Evolutionary conservation across 768 basidiomycete species (phyloP).

Genomic region (Kwoniella sp.): DNA sequence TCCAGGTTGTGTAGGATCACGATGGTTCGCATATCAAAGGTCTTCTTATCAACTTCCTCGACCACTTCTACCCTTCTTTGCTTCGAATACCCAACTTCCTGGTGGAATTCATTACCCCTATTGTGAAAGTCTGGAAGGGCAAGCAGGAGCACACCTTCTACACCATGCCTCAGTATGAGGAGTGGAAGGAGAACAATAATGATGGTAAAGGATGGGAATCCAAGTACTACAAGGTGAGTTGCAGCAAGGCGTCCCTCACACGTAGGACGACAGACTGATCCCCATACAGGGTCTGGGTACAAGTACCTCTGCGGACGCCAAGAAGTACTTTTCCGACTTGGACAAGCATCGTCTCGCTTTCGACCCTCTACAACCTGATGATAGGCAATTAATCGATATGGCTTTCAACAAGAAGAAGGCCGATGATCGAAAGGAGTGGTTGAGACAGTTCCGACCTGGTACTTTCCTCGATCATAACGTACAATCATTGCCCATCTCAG

Average conservation of each 20-base stretch:
- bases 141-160: slow-evolving; percentile 82
- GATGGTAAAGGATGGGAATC: slow-evolving; percentile 79
- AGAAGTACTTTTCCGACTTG: slow-evolving; percentile 90
- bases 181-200: slow-evolving; percentile 79
- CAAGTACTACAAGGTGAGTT: slow-evolving; percentile 95
- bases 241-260: no score
- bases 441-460: slow-evolving; percentile 92
- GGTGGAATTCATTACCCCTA: slow-evolving; percentile 97
- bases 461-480: slow-evolving; percentile 89
- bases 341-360: slow-evolving; percentile 94
- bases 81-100: slow-evolving; percentile 87
- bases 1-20: slow-evolving; percentile 72
- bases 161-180: slow-evolving; percentile 94
- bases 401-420: slow-evolving; percentile 99
- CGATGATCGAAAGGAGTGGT: slow-evolving; percentile 97
- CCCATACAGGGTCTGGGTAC: slow-evolving; percentile 84
- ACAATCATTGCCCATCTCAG: slow-evolving; percentile 80
- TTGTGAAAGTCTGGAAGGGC: slow-evolving; percentile 86
- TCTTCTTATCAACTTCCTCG: slow-evolving; percentile 95
- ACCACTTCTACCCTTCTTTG: slow-evolving; percentile 93
- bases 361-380: slow-evolving; percentile 74
- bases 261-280: no score
- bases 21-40: slow-evolving; percentile 99
- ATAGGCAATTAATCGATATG: slow-evolving; percentile 87
- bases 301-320: slow-evolving; percentile 82